Evolutionary conservation across 139 green algal genomes (phyloP).

Genomic region (Diplosphaera chodatii): DNA sequence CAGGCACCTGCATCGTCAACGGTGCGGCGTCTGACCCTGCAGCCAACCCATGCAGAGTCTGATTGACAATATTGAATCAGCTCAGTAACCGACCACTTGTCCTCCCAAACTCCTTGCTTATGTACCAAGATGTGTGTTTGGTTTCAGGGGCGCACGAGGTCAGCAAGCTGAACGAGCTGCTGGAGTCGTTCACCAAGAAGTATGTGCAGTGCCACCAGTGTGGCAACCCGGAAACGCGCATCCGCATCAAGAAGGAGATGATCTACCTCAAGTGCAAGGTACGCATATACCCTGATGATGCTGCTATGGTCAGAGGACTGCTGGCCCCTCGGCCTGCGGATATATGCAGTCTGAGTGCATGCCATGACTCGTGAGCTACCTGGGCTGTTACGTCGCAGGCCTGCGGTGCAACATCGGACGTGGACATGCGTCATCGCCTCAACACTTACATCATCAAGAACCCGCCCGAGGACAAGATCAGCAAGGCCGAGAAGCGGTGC

Average conservation of each 20-base stretch:
- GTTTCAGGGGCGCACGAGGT: constrained; percentile 49
- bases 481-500: constrained; percentile 85
- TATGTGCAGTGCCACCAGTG: constrained; percentile 98
- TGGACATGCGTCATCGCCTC: constrained; percentile 94
- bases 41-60: too few relatives aligned
- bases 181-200: constrained; percentile 98
- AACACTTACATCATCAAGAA: constrained; percentile 99
- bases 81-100: too few relatives aligned
- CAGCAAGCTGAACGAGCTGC: constrained; percentile 71
- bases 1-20: constrained; percentile 91
- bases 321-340: too few relatives aligned
- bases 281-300: not conserved
- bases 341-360: too few relatives aligned
- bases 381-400: constrained; percentile 4
- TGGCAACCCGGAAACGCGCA: constrained; percentile 91
- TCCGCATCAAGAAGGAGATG: constrained; percentile 69
- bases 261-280: constrained; percentile 95
- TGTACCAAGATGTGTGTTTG: too few relatives aligned
- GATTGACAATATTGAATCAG: too few relatives aligned
- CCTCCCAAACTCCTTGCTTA: too few relatives aligned
- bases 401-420: constrained; percentile 71
- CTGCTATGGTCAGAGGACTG: too few relatives aligned
- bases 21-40: too few relatives aligned
- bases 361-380: constrained; percentile 16
- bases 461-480: constrained; percentile 87